Evolutionary conservation across 2,329 filamentous ascomycete species (phyloP).

Genomic region (Ceratocystis papillata): DNA sequence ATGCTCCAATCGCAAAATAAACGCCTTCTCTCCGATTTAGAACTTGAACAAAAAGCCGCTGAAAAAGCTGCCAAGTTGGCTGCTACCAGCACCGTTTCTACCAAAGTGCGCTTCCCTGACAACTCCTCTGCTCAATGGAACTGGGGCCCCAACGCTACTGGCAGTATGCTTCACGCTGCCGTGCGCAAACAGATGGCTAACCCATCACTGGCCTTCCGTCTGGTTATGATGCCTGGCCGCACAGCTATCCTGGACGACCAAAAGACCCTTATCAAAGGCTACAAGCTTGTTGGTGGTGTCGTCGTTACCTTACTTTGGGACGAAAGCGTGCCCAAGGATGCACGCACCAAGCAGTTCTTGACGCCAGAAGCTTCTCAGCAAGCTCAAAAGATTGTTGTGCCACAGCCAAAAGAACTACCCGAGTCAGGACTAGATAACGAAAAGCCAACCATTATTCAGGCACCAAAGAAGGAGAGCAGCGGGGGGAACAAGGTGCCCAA

Average conservation of each 20-base stretch:
- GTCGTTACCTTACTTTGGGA: conserved; percentile 70
- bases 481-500: conserved; percentile 49
- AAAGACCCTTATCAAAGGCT: conserved; percentile 54
- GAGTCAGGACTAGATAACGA: conserved; percentile 34
- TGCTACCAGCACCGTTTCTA: conserved; percentile 54
- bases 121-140: conserved; percentile 64
- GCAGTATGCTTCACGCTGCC: conserved; percentile 59
- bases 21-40: conserved; percentile 70
- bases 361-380: conserved; percentile 46
- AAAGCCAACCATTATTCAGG: conserved; percentile 25
- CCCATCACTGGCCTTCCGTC: conserved; percentile 55
- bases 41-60: conserved; percentile 59
- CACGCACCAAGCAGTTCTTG: conserved; percentile 48
- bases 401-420: conserved; percentile 36
- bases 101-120: conserved; percentile 82
- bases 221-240: conserved; percentile 52
- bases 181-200: conserved; percentile 61
- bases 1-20: conserved; percentile 55
- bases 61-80: conserved; percentile 56
- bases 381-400: conserved; percentile 57
- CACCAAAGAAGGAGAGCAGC: conserved; percentile 30
- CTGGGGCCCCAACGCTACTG: conserved; percentile 59
- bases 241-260: conserved; percentile 40
- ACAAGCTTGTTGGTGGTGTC: conserved; percentile 54
- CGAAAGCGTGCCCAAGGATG: conserved; percentile 46